Evolutionary conservation across 306 rosid genomes (phyloP).

Genomic region (Rubus idaeus): DNA sequence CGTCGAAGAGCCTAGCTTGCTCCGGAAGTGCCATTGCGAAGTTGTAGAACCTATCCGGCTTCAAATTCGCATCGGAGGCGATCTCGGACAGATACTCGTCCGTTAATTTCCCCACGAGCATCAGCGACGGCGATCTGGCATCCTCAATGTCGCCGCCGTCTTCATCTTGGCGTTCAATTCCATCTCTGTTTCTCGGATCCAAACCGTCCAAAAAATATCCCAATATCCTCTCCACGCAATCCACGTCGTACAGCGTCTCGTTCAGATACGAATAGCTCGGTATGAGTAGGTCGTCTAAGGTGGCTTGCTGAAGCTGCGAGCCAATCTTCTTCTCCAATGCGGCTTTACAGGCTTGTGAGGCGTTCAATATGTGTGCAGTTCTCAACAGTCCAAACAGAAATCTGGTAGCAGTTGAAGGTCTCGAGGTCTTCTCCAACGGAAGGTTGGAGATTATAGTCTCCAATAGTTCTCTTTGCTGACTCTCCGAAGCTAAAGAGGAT

Average conservation of each 20-base stretch:
- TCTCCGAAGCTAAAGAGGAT: slow-evolving; percentile 46
- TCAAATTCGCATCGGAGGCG: slow-evolving; percentile 90
- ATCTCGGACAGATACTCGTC: slow-evolving; percentile 89
- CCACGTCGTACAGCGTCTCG: slow-evolving; percentile 87
- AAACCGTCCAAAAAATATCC: slow-evolving; percentile 47
- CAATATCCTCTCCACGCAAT: slow-evolving; percentile 76
- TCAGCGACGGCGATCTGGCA: slow-evolving; percentile 56
- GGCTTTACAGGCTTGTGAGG: slow-evolving; percentile 62
- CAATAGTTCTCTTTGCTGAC: slow-evolving; percentile 73
- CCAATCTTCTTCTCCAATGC: slow-evolving; percentile 88
- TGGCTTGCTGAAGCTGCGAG: slow-evolving; percentile 78
- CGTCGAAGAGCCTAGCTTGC: slow-evolving; percentile 86
- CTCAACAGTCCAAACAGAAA: slow-evolving; percentile 72
- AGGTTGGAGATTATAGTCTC: slow-evolving; percentile 70
- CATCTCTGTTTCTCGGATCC: slow-evolving; percentile 40
- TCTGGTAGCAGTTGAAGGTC: slow-evolving; percentile 57
- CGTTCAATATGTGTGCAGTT: slow-evolving; percentile 72
- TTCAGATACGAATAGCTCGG: slow-evolving; percentile 91
- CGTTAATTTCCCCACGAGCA: slow-evolving; percentile 75
- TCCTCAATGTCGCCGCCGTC: slow-evolving; percentile 21
- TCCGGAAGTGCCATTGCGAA: slow-evolving; percentile 81
- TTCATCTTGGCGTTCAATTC: neutral
- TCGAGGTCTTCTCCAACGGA: slow-evolving; percentile 56
- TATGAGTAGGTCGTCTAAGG: slow-evolving; percentile 82
- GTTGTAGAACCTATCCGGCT: slow-evolving; percentile 55